Percentiles rank a stretch among this genome's conserved stretches.
Conservation (phyloP, 2,329 filamentous ascomycete species). For the Pseudogymnoascus sp. region DNA sequence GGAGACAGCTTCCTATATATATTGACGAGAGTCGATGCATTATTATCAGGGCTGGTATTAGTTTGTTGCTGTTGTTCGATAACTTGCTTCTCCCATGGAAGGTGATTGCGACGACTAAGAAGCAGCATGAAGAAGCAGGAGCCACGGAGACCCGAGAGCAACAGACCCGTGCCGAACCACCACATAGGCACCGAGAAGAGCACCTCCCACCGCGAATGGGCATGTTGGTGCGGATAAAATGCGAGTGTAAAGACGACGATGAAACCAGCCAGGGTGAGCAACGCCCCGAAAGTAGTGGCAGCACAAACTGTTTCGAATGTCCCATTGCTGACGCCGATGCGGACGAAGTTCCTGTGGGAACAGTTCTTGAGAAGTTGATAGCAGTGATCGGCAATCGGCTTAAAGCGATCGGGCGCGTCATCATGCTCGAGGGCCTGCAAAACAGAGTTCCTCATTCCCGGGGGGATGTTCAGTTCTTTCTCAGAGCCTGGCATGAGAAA, state of each 20-base stretch:
- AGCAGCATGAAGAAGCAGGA: conserved; percentile 41
- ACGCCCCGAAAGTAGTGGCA: conserved; percentile 36
- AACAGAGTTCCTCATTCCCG: conserved; percentile 33
- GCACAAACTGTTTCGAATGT: conserved; percentile 42
- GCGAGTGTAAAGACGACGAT: conserved; percentile 34
- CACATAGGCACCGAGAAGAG: conserved; percentile 39
- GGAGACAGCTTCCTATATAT: not conserved
- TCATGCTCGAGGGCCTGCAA: conserved; percentile 30
- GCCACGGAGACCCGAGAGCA: conserved; percentile 38
- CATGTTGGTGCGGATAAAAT: conserved; percentile 20
- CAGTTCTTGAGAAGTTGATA: conserved; percentile 40
- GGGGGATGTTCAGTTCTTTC: conserved; percentile 42
- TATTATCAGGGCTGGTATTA: not conserved
- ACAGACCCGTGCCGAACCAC: conserved; percentile 36
- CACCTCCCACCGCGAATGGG: conserved; percentile 33
- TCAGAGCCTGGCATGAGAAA: conserved; percentile 35
- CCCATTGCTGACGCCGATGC: conserved; percentile 45
- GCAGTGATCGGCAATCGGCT: conserved; percentile 38
- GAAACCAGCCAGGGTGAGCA: conserved; percentile 33
- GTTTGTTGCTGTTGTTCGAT: conserved; percentile 22
- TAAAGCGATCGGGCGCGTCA: conserved; percentile 32
- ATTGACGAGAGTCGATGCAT: not conserved
- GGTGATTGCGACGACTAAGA: conserved; percentile 36
- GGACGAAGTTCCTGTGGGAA: conserved; percentile 43
- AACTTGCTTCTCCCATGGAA: conserved; percentile 37